phyloP scores from a whole-genome alignment of 2,329 filamentous ascomycete species.

The Pezicula carpinea region DNA sequence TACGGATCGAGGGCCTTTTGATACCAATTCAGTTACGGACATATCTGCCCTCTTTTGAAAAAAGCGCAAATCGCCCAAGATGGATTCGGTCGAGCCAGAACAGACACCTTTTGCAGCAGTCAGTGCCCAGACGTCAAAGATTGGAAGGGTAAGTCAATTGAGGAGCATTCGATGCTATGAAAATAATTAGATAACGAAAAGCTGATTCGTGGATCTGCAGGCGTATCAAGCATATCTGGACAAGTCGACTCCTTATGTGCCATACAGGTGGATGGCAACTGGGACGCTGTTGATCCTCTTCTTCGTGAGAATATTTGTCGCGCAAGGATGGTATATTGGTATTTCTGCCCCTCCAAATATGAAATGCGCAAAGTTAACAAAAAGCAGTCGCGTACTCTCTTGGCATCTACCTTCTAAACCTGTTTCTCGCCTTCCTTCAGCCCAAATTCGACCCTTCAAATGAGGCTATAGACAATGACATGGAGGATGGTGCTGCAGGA shows the following conservation, averaged over 20 bases:
- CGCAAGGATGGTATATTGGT: conserved; percentile 99
- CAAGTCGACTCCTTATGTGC: conserved; percentile 82
- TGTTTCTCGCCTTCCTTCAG: conserved; percentile 97
- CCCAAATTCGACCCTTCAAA: conserved; percentile 98
- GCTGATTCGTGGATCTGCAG: conserved; percentile 40
- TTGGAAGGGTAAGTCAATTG: conserved; percentile 58
- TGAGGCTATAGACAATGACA: conserved; percentile 84
- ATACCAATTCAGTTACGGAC: neutral
- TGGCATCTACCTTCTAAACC: conserved; percentile 96
- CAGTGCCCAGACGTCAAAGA: conserved; percentile 73
- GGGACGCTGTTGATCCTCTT: conserved; percentile 71
- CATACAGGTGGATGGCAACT: conserved; percentile 90
- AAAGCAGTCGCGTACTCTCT: conserved; percentile 85
- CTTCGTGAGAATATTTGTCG: conserved; percentile 82
- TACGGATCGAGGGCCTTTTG: too few relatives aligned
- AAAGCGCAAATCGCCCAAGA: conserved; percentile 32
- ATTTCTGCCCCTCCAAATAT: conserved; percentile 26
- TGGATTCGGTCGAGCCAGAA: conserved; percentile 86
- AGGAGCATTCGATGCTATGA: neutral
- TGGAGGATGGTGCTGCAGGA: conserved; percentile 84
- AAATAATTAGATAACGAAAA: neutral
- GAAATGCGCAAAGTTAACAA: neutral
- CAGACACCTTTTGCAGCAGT: conserved; percentile 90
- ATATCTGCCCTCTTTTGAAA: conserved; percentile 2
- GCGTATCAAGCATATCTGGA: conserved; percentile 94